These are phyloP conservation scores for Prunus kanzakura DNA, from an alignment of 306 rosid genomes.

Conservation along the genomic window DNA sequence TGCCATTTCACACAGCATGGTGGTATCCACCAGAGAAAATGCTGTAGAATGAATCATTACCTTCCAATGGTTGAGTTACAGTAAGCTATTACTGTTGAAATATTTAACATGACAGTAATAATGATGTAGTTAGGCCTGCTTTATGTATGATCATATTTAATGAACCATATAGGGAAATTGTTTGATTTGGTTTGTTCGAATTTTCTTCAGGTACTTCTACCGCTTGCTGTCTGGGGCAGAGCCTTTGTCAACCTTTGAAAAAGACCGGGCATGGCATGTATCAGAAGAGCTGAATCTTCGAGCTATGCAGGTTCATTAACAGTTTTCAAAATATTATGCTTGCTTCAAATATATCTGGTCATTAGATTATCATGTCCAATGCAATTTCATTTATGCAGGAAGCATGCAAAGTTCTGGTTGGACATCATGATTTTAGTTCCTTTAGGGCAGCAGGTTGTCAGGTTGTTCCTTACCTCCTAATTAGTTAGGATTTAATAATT, in stretches of 20 bases:
- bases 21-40: neutral
- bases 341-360: conserved; percentile 1
- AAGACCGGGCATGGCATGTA: conserved; percentile 87
- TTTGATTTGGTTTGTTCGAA: conserved; percentile 7
- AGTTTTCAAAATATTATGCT: conserved; percentile 1
- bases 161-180: neutral
- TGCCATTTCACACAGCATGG: neutral
- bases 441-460: conserved; percentile 95
- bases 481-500: neutral
- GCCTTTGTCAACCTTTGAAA: conserved; percentile 75
- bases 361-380: neutral
- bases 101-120: neutral
- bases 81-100: neutral
- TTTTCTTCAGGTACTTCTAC: conserved; percentile 65
- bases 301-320: conserved; percentile 79
- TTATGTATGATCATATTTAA: neutral
- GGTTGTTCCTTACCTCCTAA: conserved; percentile 46
- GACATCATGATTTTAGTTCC: conserved; percentile 93
- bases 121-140: neutral
- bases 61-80: conserved; percentile 2
- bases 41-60: neutral
- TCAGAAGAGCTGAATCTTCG: conserved; percentile 63
- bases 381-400: conserved; percentile 44
- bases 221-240: conserved; percentile 83
- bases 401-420: conserved; percentile 85